A percentile compares a stretch with the other conserved stretches of the same genome.
Conservation (phyloP, 805 yeast species). For the Candida namnaoensis region DNA sequence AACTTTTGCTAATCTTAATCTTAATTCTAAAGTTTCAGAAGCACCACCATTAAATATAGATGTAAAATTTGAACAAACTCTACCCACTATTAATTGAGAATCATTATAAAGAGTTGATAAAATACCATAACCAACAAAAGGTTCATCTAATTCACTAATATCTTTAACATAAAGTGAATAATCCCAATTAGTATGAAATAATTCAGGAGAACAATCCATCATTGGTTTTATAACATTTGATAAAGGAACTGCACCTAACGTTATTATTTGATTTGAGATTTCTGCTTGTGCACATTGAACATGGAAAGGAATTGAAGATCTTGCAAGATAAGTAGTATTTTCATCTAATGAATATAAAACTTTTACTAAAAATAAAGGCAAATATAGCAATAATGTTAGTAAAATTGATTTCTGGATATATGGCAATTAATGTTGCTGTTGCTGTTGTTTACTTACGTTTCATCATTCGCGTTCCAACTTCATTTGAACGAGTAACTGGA, state of each 20-base stretch:
- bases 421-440: too few relatives aligned
- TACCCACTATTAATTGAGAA: slow-evolving; percentile 37
- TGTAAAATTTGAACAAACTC: slow-evolving; percentile 51
- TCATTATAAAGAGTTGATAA: slow-evolving; percentile 21
- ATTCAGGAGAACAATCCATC: slow-evolving; percentile 37
- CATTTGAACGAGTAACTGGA: slow-evolving; percentile 10
- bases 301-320: slow-evolving; percentile 24
- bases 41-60: slow-evolving; percentile 30
- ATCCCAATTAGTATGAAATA: slow-evolving; percentile 31
- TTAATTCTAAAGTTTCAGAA: slow-evolving; percentile 47
- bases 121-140: slow-evolving; percentile 38
- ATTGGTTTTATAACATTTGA: slow-evolving; percentile 36
- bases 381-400: too few relatives aligned
- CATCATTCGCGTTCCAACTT: slow-evolving; percentile 6
- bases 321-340: slow-evolving; percentile 31
- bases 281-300: slow-evolving; percentile 36
- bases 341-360: slow-evolving; percentile 34
- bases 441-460: slow-evolving; percentile 9
- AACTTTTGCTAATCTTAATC: slow-evolving; percentile 32
- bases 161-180: slow-evolving; percentile 38
- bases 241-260: slow-evolving; percentile 32
- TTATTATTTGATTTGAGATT: slow-evolving; percentile 33
- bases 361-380: slow-evolving; percentile 15
- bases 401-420: too few relatives aligned
- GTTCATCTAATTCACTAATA: slow-evolving; percentile 42